These are phyloP conservation scores for Schizonepeta tenuifolia DNA, from an alignment of 257 asterid species.

Conservation along the genomic window DNA sequence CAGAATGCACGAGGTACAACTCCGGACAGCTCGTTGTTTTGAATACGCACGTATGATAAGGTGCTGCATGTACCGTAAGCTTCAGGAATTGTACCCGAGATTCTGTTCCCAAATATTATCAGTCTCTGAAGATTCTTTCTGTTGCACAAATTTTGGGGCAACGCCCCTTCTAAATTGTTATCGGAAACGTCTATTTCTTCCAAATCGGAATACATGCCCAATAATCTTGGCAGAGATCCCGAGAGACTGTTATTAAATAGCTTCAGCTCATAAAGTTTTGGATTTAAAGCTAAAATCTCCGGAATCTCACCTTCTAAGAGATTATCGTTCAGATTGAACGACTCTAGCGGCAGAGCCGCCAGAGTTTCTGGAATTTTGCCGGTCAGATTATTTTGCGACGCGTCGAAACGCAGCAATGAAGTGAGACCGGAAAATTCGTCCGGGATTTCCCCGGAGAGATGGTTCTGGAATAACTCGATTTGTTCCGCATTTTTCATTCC, in stretches of 20 bases:
- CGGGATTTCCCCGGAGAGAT: conserved; percentile 31
- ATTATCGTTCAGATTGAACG: conserved; percentile 25
- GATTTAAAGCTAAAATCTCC: conserved; percentile 26
- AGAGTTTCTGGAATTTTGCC: conserved; percentile 30
- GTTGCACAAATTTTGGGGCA: conserved; percentile 34
- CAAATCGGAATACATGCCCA: conserved; percentile 34
- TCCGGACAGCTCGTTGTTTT: conserved; percentile 30
- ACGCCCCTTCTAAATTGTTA: conserved; percentile 29
- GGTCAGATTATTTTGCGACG: conserved; percentile 26
- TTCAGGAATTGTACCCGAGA: conserved; percentile 31
- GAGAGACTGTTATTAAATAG: conserved; percentile 33
- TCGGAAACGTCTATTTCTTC: conserved; percentile 26
- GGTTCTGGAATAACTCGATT: conserved; percentile 26
- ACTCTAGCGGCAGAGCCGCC: conserved; percentile 28
- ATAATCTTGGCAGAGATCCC: conserved; percentile 22
- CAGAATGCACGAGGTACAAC: conserved; percentile 31
- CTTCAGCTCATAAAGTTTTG: conserved; percentile 11
- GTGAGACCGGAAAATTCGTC: conserved; percentile 29
- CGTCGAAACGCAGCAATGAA: conserved; percentile 31
- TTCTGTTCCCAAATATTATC: conserved; percentile 24
- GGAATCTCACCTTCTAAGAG: conserved; percentile 33
- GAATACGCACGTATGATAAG: conserved; percentile 15
- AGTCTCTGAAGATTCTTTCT: conserved; percentile 25
- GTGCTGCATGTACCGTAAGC: conserved; percentile 25
- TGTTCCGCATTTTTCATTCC: conserved; percentile 41